phyloP scores from a whole-genome alignment of 192 early-diverging fungal genomes.

The Linnemannia zychae region DNA sequence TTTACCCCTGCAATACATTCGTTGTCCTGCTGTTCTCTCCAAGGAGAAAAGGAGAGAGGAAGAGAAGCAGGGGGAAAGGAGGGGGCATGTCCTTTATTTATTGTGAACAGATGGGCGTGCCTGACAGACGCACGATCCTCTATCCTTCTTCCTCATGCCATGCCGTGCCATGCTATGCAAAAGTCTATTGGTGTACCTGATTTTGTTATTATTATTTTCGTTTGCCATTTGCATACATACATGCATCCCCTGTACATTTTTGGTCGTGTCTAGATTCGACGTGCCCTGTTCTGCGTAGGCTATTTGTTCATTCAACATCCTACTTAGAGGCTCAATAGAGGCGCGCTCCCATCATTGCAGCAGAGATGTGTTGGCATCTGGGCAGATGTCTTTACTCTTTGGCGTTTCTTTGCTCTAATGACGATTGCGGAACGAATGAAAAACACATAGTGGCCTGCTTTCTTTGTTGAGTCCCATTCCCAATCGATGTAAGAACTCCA shows the following conservation, averaged over 20 bases:
- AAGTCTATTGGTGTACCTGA: too few species aligned
- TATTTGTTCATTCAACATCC: background rate
- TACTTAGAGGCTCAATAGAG: too few species aligned
- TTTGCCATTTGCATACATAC: too few species aligned
- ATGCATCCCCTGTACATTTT: background rate
- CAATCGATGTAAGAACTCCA: too few species aligned
- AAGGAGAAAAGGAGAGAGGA: background rate
- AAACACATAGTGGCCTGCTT: background rate
- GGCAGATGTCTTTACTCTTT: too few species aligned
- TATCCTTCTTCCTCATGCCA: background rate
- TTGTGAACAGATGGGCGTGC: conserved; percentile 1
- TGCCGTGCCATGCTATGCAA: background rate
- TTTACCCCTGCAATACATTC: too few species aligned
- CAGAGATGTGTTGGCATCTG: too few species aligned
- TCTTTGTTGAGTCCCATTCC: background rate
- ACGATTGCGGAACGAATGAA: background rate
- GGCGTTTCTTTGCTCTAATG: background rate
- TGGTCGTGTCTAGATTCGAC: background rate
- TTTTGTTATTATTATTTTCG: too few species aligned
- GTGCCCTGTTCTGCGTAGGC: background rate
- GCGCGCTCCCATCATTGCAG: too few species aligned
- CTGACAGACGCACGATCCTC: conserved; percentile 17
- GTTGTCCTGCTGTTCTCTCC: too few species aligned
- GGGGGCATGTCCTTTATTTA: background rate
- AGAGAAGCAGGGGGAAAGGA: too few species aligned